Evolutionary conservation across 176 grass and related monocot species (phyloP).

Genomic region (Thalia dealbata): DNA sequence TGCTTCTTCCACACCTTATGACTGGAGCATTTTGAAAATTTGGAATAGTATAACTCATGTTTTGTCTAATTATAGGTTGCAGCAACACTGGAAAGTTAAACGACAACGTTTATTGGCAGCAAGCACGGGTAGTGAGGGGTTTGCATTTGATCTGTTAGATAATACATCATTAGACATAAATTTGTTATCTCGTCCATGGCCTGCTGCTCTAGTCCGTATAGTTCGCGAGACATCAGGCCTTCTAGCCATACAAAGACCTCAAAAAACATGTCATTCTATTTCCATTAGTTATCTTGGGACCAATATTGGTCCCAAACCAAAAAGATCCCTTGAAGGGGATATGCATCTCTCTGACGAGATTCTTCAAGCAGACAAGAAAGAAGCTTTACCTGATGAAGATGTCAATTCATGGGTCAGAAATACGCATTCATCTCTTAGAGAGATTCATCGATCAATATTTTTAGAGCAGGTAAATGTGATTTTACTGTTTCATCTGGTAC

Average conservation of each 20-base stretch:
- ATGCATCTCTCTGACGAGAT: slow-evolving; percentile 23
- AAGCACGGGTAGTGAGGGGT: slow-evolving; percentile 38
- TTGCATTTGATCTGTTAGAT: slow-evolving; percentile 77
- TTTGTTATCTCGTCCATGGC: slow-evolving; percentile 30
- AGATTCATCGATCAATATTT: slow-evolving; percentile 73
- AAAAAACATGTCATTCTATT: slow-evolving; percentile 52
- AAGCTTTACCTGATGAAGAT: slow-evolving; percentile 37
- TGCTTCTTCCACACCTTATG: slow-evolving; percentile 1
- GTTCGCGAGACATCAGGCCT: slow-evolving; percentile 53
- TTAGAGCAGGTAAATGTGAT: slow-evolving; percentile 49
- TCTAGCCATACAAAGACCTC: slow-evolving; percentile 58
- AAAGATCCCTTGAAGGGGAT: slow-evolving; percentile 30
- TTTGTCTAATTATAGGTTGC: slow-evolving; percentile 41
- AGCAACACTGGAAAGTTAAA: slow-evolving; percentile 98
- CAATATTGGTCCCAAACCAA: slow-evolving; percentile 19
- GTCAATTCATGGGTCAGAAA: slow-evolving; percentile 44
- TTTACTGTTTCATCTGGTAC: slow-evolving; percentile 15
- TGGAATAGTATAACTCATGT: neutral
- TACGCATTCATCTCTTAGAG: slow-evolving; percentile 60
- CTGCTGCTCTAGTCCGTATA: slow-evolving; percentile 43
- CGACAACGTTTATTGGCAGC: slow-evolving; percentile 39
- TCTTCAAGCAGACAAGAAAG: slow-evolving; percentile 26
- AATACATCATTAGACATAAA: slow-evolving; percentile 36
- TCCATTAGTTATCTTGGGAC: slow-evolving; percentile 55
- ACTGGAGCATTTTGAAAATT: neutral